Evolutionary conservation across 75 land plant genomes (phyloP), one percentile per base, ranked within the genome.

Genomic region (Chamaecyparis obtusa): DNA sequence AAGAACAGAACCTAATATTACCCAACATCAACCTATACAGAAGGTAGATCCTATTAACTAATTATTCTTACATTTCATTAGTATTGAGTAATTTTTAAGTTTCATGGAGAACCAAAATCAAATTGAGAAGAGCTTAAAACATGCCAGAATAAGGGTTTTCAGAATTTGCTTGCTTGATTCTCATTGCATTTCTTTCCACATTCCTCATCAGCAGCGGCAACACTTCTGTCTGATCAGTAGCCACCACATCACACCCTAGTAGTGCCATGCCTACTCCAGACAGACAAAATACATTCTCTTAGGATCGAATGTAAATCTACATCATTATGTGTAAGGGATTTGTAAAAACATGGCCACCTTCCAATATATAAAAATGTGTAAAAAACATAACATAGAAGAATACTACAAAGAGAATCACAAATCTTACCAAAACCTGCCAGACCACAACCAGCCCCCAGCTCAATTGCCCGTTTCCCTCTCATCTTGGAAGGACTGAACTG

Each of bases 401-500:
- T 11, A 24, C 0, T 81, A 44, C 46, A 14, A 27, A 81, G 35
- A 33, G 14, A 30, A 36, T 85, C 15, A 3, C 72, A 21, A 84
- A 43, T 74, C 91, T 88, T 74, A 98, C 99, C 99, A 81, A 98
- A 89, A 39, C 99, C 99, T 60, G 99, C 94, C 72, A 98, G 90
- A 56, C 99, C 99, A 94, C 99, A 98, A n/a, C 99, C 99, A 84
- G 99, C 99, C 57, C 99, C 99, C 86, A 98, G 95, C 92, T 98
- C 99, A 87, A 98, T 89, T 19, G 91, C 99, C 74, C 97, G 97
- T 85, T 98, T 98, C 72, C 99, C 99, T 88, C 88, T 92, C 72
- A 98, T 87, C 87, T 95, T 96, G 74, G 92, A 85, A 51, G 93
- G 90, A 86, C 92, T 89, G 90, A 98, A 96, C 79, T 92, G 92